phyloP scores from a whole-genome alignment of 75 land plant species.

The Selaginella tamariscina region DNA sequence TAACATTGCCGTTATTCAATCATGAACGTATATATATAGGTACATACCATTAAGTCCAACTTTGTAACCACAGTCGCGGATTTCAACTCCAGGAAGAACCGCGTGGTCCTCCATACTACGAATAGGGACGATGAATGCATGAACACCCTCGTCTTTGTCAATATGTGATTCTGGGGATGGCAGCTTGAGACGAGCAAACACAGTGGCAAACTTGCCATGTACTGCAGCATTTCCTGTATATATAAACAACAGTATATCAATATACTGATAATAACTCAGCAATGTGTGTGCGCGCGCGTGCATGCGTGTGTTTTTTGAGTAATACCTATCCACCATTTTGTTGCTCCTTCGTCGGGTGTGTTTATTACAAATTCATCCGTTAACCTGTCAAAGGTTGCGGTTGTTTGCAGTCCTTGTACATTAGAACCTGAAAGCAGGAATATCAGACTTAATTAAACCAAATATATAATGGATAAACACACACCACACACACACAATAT shows the following conservation, averaged over 20 bases:
- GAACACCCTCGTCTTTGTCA: constrained; percentile 10
- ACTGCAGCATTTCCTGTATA: constrained; percentile 14
- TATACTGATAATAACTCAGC: too few species aligned
- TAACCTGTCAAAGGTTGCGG: constrained; percentile 11
- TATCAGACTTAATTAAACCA: not conserved
- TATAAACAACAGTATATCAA: too few species aligned
- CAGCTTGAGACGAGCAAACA: constrained; percentile 3
- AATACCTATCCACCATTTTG: constrained; percentile 12
- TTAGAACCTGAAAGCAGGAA: not conserved
- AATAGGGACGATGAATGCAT: constrained; percentile 9
- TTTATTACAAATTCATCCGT: constrained; percentile 8
- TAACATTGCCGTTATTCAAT: too few species aligned
- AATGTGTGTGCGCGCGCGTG: too few species aligned
- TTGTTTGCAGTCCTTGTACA: constrained; percentile 9
- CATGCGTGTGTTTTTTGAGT: too few species aligned
- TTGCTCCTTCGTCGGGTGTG: constrained; percentile 10
- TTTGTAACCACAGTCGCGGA: constrained; percentile 12
- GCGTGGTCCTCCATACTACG: constrained; percentile 1
- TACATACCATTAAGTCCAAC: constrained; percentile 12
- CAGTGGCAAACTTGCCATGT: constrained; percentile 10
- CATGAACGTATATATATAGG: too few species aligned
- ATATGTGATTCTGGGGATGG: constrained; percentile 6
- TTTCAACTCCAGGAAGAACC: constrained; percentile 11
- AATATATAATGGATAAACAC: not conserved
- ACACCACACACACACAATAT: too few species aligned